Conservation (phyloP, 2,329 filamentous ascomycete genomes). For the Cladobotryum protrusum region DNA sequence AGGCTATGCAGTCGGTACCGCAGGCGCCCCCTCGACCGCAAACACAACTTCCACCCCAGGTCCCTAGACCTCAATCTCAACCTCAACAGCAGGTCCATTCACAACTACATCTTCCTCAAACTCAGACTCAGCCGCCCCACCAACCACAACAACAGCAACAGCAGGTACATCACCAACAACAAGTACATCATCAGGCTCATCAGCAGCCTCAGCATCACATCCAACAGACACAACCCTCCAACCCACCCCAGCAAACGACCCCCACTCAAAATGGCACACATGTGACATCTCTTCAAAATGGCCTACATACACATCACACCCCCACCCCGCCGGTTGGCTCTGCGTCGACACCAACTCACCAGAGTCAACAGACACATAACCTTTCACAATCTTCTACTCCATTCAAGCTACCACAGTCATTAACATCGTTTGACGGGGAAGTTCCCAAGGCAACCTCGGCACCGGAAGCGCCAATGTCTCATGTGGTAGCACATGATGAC, state of each 20-base stretch:
- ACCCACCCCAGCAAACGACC: conserved; percentile 1
- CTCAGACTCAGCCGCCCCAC: conserved; percentile 17
- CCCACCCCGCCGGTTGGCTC: conserved; percentile 5
- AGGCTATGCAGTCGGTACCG: conserved; percentile 23
- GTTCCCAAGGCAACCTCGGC: conserved; percentile 14
- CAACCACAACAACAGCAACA: conserved; percentile 15
- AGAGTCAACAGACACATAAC: conserved; percentile 2
- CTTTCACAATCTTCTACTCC: conserved; percentile 7
- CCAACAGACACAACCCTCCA: not conserved
- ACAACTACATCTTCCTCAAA: conserved; percentile 13
- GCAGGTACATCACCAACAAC: conserved; percentile 1
- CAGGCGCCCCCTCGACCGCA: conserved; percentile 22
- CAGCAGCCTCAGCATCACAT: conserved; percentile 3
- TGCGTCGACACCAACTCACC: conserved; percentile 9
- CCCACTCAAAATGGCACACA: conserved; percentile 9
- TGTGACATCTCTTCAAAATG: conserved; percentile 3
- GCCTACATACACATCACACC: conserved; percentile 4
- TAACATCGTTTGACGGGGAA: conserved; percentile 8
- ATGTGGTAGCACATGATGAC: conserved; percentile 18
- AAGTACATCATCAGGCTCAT: conserved; percentile 3
- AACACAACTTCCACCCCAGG: conserved; percentile 25
- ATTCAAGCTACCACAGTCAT: conserved; percentile 5
- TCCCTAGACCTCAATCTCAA: conserved; percentile 14
- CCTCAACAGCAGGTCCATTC: conserved; percentile 15
- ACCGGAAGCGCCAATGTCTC: conserved; percentile 19